Conservation (phyloP, 768 basidiomycete species). For the Hemileccinum impolitum region DNA sequence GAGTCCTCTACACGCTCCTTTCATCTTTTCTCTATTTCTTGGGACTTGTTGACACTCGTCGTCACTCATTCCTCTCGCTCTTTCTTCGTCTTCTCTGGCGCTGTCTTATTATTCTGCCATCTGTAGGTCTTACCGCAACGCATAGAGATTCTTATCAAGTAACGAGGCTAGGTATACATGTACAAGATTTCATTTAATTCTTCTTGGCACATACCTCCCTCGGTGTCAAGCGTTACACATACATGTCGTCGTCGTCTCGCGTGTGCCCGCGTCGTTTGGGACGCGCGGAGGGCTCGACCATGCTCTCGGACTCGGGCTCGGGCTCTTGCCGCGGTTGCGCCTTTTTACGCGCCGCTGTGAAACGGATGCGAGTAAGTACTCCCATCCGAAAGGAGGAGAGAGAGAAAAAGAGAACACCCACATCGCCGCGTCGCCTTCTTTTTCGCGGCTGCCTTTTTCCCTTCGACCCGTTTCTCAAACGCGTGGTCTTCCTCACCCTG, state of each 20-base stretch:
- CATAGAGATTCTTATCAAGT: too few relatives aligned
- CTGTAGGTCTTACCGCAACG: neutral
- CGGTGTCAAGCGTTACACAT: slow-evolving; percentile 9
- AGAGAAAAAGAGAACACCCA: slow-evolving; percentile 16
- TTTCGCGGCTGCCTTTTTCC: slow-evolving; percentile 75
- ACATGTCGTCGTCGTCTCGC: slow-evolving; percentile 23
- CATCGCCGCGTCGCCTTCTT: slow-evolving; percentile 62
- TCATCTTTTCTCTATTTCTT: too few relatives aligned
- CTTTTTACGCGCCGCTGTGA: slow-evolving; percentile 32
- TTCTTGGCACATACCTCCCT: too few relatives aligned
- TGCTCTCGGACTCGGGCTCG: slow-evolving; percentile 8
- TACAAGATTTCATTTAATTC: neutral
- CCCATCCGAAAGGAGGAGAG: neutral
- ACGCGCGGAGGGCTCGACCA: slow-evolving; percentile 1
- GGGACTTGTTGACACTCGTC: too few relatives aligned
- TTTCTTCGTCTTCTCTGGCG: too few relatives aligned
- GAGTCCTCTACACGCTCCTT: too few relatives aligned
- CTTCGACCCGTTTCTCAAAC: slow-evolving; percentile 79
- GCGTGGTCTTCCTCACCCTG: slow-evolving; percentile 93
- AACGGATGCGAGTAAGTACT: neutral
- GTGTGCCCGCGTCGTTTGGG: slow-evolving; percentile 3
- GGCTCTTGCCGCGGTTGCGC: slow-evolving; percentile 12
- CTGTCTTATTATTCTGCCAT: neutral
- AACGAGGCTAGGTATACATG: too few relatives aligned
- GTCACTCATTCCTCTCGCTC: too few relatives aligned